Percentiles rank a stretch among this genome's conserved stretches.
Evolutionary conservation across 345 rosid species (phyloP).

Genomic region (Populus davidiana): DNA sequence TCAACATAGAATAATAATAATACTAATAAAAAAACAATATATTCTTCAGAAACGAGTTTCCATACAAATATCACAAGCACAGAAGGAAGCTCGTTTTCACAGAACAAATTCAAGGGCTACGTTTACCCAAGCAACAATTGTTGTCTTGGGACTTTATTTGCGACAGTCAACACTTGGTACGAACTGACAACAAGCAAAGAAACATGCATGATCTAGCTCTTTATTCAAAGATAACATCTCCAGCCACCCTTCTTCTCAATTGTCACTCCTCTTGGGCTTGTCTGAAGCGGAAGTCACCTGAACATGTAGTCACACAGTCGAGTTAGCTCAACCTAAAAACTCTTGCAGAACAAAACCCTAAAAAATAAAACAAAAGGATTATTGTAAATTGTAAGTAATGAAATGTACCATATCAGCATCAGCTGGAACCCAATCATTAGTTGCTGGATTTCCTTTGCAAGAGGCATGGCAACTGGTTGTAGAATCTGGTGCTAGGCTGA

Average conservation of each 20-base stretch:
- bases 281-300: conserved; percentile 44
- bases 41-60: not conserved
- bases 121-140: too few relatives aligned
- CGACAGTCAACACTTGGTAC: not conserved
- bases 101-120: too few relatives aligned
- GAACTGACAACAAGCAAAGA: not conserved
- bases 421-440: conserved; percentile 67
- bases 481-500: conserved; percentile 34
- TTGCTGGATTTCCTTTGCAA: conserved; percentile 65
- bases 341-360: not conserved
- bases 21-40: too few relatives aligned
- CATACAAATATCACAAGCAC: not conserved
- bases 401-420: conserved; percentile 34
- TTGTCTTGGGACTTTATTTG: not conserved
- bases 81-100: too few relatives aligned
- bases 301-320: conserved; percentile 1
- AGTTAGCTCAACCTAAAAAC: not conserved
- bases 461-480: conserved; percentile 35
- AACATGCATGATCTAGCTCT: not conserved
- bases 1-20: too few relatives aligned
- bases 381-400: not conserved
- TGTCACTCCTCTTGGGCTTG: conserved; percentile 65
- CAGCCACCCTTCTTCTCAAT: conserved; percentile 11
- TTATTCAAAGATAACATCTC: not conserved
- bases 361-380: not conserved